Conservation (phyloP, 2,329 filamentous ascomycete species). For the Emmonsia crescens region DNA sequence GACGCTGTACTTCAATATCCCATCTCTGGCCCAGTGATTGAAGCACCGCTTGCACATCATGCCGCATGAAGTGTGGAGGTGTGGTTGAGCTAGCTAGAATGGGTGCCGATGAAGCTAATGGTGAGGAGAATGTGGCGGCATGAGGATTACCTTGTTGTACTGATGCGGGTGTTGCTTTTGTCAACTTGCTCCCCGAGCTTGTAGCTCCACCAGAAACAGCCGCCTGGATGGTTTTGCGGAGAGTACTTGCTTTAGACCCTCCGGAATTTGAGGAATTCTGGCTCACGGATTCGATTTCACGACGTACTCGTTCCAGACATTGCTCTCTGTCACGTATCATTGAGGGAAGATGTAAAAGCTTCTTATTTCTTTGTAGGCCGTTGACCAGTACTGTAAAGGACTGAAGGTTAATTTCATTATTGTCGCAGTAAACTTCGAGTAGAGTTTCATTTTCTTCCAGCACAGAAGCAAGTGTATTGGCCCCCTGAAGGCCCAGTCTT, state of each 20-base stretch:
- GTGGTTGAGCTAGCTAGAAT: slow-evolving; percentile 3
- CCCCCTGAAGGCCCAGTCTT: slow-evolving; percentile 57
- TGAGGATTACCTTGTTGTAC: neutral
- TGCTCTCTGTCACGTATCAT: slow-evolving; percentile 53
- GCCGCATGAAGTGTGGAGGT: slow-evolving; percentile 10
- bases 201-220: slow-evolving; percentile 27
- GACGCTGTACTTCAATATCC: slow-evolving; percentile 33
- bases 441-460: slow-evolving; percentile 53
- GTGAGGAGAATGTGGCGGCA: slow-evolving; percentile 9
- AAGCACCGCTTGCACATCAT: slow-evolving; percentile 33
- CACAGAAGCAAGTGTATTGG: slow-evolving; percentile 58
- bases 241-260: slow-evolving; percentile 26
- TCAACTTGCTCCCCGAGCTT: slow-evolving; percentile 21
- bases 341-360: slow-evolving; percentile 49
- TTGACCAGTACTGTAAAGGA: slow-evolving; percentile 60
- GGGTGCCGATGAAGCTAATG: slow-evolving; percentile 7
- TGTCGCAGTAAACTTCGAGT: slow-evolving; percentile 57
- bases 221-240: slow-evolving; percentile 35
- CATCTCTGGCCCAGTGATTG: slow-evolving; percentile 35
- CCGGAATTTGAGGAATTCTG: slow-evolving; percentile 27
- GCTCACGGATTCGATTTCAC: slow-evolving; percentile 43
- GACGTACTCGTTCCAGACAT: slow-evolving; percentile 49
- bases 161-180: slow-evolving; percentile 18
- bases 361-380: slow-evolving; percentile 54
- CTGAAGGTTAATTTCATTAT: slow-evolving; percentile 61